phyloP scores from a whole-genome alignment of 345 rosid species.

The Eucalyptus camaldulensis region DNA sequence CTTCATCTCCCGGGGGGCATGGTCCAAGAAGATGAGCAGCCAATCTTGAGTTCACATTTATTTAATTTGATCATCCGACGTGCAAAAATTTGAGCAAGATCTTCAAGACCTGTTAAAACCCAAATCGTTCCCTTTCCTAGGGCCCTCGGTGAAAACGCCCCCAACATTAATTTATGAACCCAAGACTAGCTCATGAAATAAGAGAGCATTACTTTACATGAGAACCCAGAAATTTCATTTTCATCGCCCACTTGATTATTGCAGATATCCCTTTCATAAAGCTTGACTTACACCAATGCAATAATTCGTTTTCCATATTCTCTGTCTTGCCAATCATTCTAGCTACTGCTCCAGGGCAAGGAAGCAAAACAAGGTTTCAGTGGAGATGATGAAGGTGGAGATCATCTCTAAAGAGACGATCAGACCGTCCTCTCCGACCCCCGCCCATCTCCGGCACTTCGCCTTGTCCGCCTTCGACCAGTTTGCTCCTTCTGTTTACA shows the following conservation, averaged over 20 bases:
- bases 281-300: background rate
- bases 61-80: background rate
- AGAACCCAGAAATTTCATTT: background rate
- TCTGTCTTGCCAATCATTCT: background rate
- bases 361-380: background rate
- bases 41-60: background rate
- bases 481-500: background rate
- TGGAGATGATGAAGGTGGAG: slow-evolving; percentile 1
- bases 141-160: background rate
- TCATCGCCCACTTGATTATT: background rate
- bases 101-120: background rate
- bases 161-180: background rate
- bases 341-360: background rate
- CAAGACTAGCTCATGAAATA: background rate
- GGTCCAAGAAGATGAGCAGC: background rate
- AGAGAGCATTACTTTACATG: background rate
- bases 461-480: slow-evolving; percentile 6
- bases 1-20: background rate
- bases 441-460: background rate
- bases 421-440: slow-evolving; percentile 8
- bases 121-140: background rate
- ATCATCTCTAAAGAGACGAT: slow-evolving; percentile 5
- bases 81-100: background rate
- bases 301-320: background rate
- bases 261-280: background rate